These are phyloP conservation scores for Aspergillus incahuasiensis DNA, from an alignment of 495 filamentous ascomycete genomes.

Conservation along the genomic window DNA sequence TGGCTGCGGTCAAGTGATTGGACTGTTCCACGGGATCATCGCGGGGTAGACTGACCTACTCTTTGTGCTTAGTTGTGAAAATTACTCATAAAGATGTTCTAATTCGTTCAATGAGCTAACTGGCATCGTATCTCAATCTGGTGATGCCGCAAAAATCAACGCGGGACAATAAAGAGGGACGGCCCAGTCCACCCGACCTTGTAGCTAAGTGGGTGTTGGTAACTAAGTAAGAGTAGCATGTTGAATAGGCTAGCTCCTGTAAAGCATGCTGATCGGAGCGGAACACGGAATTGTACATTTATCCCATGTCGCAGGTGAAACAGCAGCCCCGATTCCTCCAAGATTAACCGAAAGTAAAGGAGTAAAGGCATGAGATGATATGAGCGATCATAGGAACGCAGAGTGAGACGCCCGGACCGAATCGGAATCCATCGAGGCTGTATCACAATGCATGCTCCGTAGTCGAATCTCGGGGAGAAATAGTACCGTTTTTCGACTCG, in stretches of 20 bases:
- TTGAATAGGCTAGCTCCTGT: conserved; percentile 13
- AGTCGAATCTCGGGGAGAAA: conserved; percentile 4
- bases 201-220: background rate
- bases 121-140: conserved; percentile 2
- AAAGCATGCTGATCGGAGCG: conserved; percentile 7
- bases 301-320: background rate
- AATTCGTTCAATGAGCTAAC: background rate
- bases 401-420: background rate
- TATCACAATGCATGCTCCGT: conserved; percentile 12
- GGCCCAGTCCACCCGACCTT: background rate
- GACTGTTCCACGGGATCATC: conserved; percentile 16
- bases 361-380: conserved; percentile 9
- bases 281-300: background rate
- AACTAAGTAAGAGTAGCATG: conserved; percentile 9
- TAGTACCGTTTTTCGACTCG: conserved; percentile 13
- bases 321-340: conserved; percentile 5
- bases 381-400: background rate
- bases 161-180: conserved; percentile 4
- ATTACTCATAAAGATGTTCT: background rate
- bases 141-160: conserved; percentile 8
- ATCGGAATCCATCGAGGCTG: conserved; percentile 1
- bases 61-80: background rate
- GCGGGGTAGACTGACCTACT: conserved; percentile 5
- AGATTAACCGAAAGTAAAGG: conserved; percentile 11
- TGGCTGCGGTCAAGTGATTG: conserved; percentile 20